These are phyloP conservation scores for Fusarium abutilonis DNA, from an alignment of 2,329 filamentous ascomycete genomes.

Conservation along the genomic window DNA sequence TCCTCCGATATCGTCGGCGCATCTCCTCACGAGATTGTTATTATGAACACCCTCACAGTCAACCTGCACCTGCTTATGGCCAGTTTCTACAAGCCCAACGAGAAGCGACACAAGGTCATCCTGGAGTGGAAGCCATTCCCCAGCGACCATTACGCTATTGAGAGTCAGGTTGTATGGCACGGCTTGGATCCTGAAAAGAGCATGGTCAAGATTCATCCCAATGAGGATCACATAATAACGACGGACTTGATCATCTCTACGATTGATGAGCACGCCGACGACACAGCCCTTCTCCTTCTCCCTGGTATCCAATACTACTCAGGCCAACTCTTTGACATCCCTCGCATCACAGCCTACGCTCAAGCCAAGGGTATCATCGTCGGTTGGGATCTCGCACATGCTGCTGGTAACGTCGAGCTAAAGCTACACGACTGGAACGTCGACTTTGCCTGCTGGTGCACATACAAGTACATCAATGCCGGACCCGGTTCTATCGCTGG, in stretches of 20 bases:
- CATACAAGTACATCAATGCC: constrained; percentile 92
- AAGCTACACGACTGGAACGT: constrained; percentile 87
- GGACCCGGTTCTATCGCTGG: constrained; percentile 85
- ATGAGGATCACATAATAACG: constrained; percentile 67
- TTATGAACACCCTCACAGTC: constrained; percentile 87
- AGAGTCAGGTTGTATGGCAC: constrained; percentile 81
- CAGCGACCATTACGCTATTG: constrained; percentile 85
- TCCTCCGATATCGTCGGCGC: constrained; percentile 82
- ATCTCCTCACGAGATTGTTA: constrained; percentile 75
- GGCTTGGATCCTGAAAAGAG: constrained; percentile 71
- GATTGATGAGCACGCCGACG: constrained; percentile 78
- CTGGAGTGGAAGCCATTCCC: constrained; percentile 93
- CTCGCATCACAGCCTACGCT: constrained; percentile 80
- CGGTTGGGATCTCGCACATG: constrained; percentile 91
- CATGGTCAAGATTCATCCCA: constrained; percentile 78
- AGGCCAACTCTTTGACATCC: constrained; percentile 87
- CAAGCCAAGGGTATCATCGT: constrained; percentile 75
- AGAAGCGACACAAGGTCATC: constrained; percentile 77
- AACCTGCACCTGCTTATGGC: constrained; percentile 86
- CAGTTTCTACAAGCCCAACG: constrained; percentile 80
- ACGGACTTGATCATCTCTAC: constrained; percentile 76
- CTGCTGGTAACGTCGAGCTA: constrained; percentile 83
- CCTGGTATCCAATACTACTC: constrained; percentile 94
- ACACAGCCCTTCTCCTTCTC: constrained; percentile 79
- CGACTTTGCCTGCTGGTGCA: constrained; percentile 93